Percentiles rank a stretch among this genome's conserved stretches.
These are phyloP conservation scores for Begonia fuchsioides DNA, from an alignment of 306 rosid genomes.

Conservation along the genomic window DNA sequence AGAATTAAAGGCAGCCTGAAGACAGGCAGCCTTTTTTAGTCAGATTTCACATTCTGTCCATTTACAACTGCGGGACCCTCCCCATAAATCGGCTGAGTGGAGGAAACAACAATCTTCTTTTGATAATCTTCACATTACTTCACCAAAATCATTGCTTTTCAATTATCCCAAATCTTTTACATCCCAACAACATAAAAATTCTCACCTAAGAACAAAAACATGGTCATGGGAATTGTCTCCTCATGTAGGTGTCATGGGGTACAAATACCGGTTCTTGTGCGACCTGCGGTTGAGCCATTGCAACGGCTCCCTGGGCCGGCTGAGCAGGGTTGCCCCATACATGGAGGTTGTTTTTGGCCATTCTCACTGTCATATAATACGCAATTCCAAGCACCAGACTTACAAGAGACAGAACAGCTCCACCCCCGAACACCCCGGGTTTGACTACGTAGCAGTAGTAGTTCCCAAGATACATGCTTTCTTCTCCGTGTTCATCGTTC, in stretches of 20 bases:
- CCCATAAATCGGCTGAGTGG: too few relatives aligned
- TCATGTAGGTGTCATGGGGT: conserved; percentile 74
- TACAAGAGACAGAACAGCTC: conserved; percentile 42
- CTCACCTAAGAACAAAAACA: too few relatives aligned
- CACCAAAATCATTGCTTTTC: too few relatives aligned
- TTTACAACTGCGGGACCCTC: too few relatives aligned
- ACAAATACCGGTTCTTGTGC: conserved; percentile 62
- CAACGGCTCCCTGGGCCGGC: conserved; percentile 27
- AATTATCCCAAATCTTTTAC: too few relatives aligned
- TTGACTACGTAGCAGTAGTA: conserved; percentile 67
- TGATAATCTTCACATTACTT: too few relatives aligned
- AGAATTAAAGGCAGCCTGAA: too few relatives aligned
- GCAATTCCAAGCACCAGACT: conserved; percentile 52
- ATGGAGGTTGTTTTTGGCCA: conserved; percentile 18
- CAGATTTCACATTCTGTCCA: too few relatives aligned
- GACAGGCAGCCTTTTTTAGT: too few relatives aligned
- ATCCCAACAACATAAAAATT: too few relatives aligned
- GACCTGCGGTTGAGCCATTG: conserved; percentile 53
- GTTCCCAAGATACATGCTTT: conserved; percentile 39
- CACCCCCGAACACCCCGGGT: conserved; percentile 65
- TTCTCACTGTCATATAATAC: conserved; percentile 33
- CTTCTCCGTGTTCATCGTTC: conserved; percentile 34
- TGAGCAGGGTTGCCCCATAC: too few relatives aligned
- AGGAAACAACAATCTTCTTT: too few relatives aligned
- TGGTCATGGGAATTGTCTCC: conserved; percentile 81